These are phyloP conservation scores for Echria macrotheca DNA, from an alignment of 495 filamentous ascomycete genomes.

Conservation along the genomic window DNA sequence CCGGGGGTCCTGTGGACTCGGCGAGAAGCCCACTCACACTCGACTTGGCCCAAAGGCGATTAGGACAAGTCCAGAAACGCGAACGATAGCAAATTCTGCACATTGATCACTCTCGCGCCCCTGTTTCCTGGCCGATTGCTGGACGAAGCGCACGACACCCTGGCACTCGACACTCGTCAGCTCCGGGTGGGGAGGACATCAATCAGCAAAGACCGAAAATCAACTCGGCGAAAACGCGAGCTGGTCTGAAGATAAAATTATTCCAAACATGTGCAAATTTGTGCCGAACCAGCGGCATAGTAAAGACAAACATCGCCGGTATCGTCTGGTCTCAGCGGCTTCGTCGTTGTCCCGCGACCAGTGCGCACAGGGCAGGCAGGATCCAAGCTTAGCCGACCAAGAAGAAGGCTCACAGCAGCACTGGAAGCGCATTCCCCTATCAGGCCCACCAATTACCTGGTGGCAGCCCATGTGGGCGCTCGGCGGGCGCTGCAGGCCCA, in stretches of 20 bases:
- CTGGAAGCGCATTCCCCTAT: conserved; percentile 1
- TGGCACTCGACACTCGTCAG: too few relatives aligned
- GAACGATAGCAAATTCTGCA: too few relatives aligned
- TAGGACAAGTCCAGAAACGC: too few relatives aligned
- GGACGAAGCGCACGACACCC: too few relatives aligned
- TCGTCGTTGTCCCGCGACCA: background rate
- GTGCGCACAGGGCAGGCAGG: conserved; percentile 1
- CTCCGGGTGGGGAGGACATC: background rate
- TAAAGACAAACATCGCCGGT: background rate
- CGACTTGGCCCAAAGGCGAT: too few relatives aligned
- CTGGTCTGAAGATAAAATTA: too few relatives aligned
- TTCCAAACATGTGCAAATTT: too few relatives aligned
- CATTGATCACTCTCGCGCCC: too few relatives aligned
- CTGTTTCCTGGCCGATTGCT: too few relatives aligned
- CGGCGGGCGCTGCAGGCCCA: background rate
- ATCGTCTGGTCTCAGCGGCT: background rate
- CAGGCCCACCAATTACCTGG: conserved; percentile 12
- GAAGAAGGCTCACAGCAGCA: background rate
- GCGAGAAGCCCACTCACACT: too few relatives aligned
- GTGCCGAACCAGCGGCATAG: background rate
- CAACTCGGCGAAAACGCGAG: too few relatives aligned
- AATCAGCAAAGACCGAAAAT: background rate
- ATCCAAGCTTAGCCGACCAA: conserved; percentile 12
- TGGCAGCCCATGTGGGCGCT: background rate
- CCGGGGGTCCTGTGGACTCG: too few relatives aligned